phyloP scores from a whole-genome alignment of 2,329 filamentous ascomycete genomes.

The Aspergillus novoparasiticus region DNA sequence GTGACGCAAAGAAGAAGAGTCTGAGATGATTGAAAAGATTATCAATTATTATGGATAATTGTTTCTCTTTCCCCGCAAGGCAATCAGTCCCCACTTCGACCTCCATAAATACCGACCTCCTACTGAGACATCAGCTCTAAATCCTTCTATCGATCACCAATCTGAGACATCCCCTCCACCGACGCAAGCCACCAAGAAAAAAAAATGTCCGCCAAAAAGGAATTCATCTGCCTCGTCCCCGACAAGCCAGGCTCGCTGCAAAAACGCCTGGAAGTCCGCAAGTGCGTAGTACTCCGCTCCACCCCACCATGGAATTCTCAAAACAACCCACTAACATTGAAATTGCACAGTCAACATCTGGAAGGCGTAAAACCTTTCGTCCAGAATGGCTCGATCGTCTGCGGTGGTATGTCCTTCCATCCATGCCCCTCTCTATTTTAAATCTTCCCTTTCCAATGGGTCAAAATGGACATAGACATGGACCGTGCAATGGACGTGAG shows the following conservation, averaged over 20 bases:
- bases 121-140: background rate
- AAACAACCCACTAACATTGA: no score
- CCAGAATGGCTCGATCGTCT: constrained; percentile 61
- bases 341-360: constrained; percentile 54
- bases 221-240: constrained; percentile 71
- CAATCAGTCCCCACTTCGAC: background rate
- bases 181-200: background rate
- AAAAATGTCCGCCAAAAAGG: constrained; percentile 47
- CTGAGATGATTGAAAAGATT: background rate
- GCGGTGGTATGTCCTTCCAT: constrained; percentile 59
- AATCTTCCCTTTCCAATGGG: background rate
- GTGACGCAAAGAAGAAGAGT: background rate
- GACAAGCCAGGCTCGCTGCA: constrained; percentile 63
- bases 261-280: constrained; percentile 59
- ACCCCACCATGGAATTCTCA: background rate
- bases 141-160: background rate
- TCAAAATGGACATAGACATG: no score
- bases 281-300: constrained; percentile 29
- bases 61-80: background rate
- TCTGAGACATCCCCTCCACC: background rate
- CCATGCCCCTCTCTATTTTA: constrained; percentile 6
- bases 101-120: background rate
- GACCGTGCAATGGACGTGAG: background rate
- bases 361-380: constrained; percentile 55
- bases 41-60: background rate